These are phyloP conservation scores for Ruellia speciosa DNA, from an alignment of 305 asterid species.

Conservation along the genomic window DNA sequence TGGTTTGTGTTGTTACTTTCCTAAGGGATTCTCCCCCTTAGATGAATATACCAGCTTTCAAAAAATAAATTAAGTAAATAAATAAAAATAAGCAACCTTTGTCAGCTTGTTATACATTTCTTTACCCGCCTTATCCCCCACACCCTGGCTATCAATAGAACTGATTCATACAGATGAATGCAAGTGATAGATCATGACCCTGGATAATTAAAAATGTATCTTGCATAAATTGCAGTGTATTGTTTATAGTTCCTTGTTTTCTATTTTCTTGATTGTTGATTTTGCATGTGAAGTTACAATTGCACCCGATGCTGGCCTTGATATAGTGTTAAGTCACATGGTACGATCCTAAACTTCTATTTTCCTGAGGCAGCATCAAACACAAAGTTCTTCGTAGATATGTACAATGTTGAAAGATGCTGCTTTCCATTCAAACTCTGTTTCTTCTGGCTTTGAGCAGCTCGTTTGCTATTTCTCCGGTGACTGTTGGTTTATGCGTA, in stretches of 20 bases:
- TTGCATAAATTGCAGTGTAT: not conserved
- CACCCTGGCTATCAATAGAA: too few relatives aligned
- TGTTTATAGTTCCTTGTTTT: not conserved
- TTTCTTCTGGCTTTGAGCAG: not conserved
- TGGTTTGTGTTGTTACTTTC: too few relatives aligned
- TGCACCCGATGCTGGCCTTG: constrained; percentile 65
- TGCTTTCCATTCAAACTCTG: constrained; percentile 1
- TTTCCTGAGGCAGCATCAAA: not conserved
- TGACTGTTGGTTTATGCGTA: not conserved
- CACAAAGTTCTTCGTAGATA: too few relatives aligned
- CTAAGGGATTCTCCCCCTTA: too few relatives aligned
- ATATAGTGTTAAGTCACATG: constrained; percentile 65
- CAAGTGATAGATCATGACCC: too few relatives aligned
- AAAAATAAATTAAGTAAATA: too few relatives aligned
- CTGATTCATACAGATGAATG: too few relatives aligned
- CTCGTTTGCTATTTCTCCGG: not conserved
- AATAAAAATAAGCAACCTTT: too few relatives aligned
- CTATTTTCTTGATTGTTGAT: not conserved
- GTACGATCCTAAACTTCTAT: constrained; percentile 35
- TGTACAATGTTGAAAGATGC: not conserved
- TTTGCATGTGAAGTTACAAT: constrained; percentile 27
- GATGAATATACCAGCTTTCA: too few relatives aligned
- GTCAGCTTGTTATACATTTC: too few relatives aligned
- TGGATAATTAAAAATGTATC: too few relatives aligned
- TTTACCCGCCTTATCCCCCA: too few relatives aligned